Percentiles rank a stretch among this genome's conserved stretches.
Conservation (phyloP, 768 basidiomycete genomes). For the Collybia mongolica region DNA sequence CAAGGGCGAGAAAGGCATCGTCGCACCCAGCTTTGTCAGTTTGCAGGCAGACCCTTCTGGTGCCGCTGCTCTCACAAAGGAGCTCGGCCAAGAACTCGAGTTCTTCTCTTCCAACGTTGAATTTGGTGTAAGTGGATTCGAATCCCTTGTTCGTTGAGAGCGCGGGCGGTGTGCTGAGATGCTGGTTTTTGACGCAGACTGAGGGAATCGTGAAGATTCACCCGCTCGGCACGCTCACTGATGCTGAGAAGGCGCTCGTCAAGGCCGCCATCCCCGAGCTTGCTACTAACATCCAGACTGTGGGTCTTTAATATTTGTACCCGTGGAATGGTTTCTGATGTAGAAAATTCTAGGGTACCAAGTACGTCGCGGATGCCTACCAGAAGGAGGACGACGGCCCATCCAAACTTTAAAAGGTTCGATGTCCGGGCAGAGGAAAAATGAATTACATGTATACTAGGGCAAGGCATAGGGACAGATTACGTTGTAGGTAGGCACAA, state of each 20-base stretch:
- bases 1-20: conserved; percentile 85
- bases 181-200: conserved; percentile 39
- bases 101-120: conserved; percentile 91
- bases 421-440: not conserved
- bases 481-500: no score
- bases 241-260: conserved; percentile 74
- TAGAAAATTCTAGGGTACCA: conserved; percentile 26
- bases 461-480: not conserved
- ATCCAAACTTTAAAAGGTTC: conserved; percentile 13
- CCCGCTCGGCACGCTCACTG: conserved; percentile 73
- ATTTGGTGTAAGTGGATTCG: conserved; percentile 64
- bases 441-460: conserved; percentile 9
- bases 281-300: conserved; percentile 66
- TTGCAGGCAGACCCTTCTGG: conserved; percentile 70
- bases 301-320: conserved; percentile 24
- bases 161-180: conserved; percentile 1
- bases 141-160: not conserved
- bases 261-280: conserved; percentile 83
- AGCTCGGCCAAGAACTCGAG: conserved; percentile 72
- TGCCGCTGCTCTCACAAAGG: conserved; percentile 70
- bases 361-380: conserved; percentile 33
- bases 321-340: not conserved
- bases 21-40: conserved; percentile 84
- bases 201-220: conserved; percentile 83
- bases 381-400: conserved; percentile 25